Conservation (phyloP, 2,329 filamentous ascomycete genomes). For the Stachybotrys chlorohalonatus region DNA sequence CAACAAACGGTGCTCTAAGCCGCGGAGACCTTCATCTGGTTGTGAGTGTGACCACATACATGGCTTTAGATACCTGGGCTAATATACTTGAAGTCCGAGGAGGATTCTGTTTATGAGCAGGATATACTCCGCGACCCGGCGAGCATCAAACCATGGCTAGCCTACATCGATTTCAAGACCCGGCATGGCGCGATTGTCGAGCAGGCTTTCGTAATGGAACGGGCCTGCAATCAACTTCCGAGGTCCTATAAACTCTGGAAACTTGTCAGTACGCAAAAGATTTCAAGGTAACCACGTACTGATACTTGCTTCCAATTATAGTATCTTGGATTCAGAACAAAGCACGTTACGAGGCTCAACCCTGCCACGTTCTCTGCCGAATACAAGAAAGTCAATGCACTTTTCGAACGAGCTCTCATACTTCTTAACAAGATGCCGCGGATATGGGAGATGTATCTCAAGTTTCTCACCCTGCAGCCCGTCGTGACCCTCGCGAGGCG, state of each 20-base stretch:
- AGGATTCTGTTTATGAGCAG: constrained; percentile 94
- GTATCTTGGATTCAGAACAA: constrained; percentile 80
- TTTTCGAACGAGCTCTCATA: constrained; percentile 88
- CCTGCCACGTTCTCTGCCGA: constrained; percentile 70
- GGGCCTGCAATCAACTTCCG: constrained; percentile 81
- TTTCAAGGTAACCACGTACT: not conserved
- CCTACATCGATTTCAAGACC: constrained; percentile 85
- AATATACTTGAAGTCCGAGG: constrained; percentile 52
- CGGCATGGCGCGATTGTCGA: constrained; percentile 79
- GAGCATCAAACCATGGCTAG: constrained; percentile 88
- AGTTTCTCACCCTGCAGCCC: constrained; percentile 86
- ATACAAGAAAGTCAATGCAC: constrained; percentile 85
- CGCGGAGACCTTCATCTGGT: constrained; percentile 39
- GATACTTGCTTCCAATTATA: constrained; percentile 19
- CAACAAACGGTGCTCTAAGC: constrained; percentile 27
- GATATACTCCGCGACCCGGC: constrained; percentile 80
- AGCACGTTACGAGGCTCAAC: constrained; percentile 75
- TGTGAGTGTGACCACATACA: constrained; percentile 21
- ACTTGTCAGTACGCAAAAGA: constrained; percentile 47
- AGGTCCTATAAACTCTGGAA: constrained; percentile 99
- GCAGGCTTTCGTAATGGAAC: constrained; percentile 80
- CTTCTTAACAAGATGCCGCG: constrained; percentile 97
- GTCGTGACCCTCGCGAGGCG: constrained; percentile 76
- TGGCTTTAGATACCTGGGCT: constrained; percentile 10
- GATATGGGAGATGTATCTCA: constrained; percentile 97